Evolutionary conservation across 2,329 filamentous ascomycete genomes (phyloP).

Genomic region (Trichoderma pleuroti): DNA sequence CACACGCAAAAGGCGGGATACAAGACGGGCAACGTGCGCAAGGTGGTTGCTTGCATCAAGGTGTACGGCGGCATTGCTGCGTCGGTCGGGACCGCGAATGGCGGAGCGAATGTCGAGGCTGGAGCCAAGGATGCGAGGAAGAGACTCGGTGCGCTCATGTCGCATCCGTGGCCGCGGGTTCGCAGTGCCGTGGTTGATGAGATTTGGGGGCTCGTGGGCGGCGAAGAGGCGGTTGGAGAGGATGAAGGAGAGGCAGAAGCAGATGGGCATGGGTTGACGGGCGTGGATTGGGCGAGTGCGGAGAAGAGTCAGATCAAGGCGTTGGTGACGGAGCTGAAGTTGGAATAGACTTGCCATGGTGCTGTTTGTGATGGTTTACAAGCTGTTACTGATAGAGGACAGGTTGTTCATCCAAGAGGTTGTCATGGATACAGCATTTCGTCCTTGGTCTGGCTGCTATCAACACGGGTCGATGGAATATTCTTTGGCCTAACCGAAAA

Average conservation of each 20-base stretch:
- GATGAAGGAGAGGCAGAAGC: constrained; percentile 24
- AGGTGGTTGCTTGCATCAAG: constrained; percentile 74
- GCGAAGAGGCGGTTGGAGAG: constrained; percentile 23
- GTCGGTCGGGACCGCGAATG: constrained; percentile 38
- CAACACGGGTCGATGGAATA: no score
- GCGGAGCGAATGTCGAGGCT: constrained; percentile 18
- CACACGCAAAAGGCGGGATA: constrained; percentile 75
- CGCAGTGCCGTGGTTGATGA: constrained; percentile 58
- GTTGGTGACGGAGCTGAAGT: constrained; percentile 42
- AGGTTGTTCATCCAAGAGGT: background rate
- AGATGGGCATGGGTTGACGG: constrained; percentile 40
- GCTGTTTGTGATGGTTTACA: background rate
- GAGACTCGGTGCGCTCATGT: constrained; percentile 68
- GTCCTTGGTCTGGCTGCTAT: no score
- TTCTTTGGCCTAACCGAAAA: no score
- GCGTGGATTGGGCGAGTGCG: constrained; percentile 57
- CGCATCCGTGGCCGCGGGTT: constrained; percentile 79
- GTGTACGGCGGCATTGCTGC: constrained; percentile 70
- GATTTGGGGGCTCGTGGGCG: constrained; percentile 48
- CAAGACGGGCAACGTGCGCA: constrained; percentile 77
- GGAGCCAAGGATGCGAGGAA: constrained; percentile 54
- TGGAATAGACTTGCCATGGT: constrained; percentile 27
- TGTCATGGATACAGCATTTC: background rate
- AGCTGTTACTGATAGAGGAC: no score
- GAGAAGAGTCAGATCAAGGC: constrained; percentile 44